These are phyloP conservation scores for Fusarium nematophilum DNA, from an alignment of 2,329 filamentous ascomycete genomes.

Conservation along the genomic window DNA sequence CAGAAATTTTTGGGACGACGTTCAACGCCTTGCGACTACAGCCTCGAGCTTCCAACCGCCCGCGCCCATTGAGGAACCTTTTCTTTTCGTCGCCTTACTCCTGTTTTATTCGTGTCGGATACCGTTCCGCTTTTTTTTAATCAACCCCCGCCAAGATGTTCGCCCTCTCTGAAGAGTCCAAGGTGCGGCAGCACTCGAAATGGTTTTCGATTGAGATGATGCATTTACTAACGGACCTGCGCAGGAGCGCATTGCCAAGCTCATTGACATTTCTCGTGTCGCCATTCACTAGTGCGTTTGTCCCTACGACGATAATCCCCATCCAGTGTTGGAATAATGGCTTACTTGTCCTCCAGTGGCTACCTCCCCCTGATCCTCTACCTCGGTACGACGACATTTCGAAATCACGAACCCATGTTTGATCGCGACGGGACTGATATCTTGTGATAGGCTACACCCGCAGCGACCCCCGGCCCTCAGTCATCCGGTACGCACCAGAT, in stretches of 20 bases:
- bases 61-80: constrained; percentile 11
- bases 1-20: constrained; percentile 42
- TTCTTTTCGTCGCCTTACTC: constrained; percentile 1
- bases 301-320: not conserved
- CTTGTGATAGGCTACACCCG: constrained; percentile 81
- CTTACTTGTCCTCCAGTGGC: constrained; percentile 71
- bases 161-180: constrained; percentile 92
- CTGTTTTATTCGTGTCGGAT: not conserved
- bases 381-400: constrained; percentile 72
- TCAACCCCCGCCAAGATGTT: constrained; percentile 62
- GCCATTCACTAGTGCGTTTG: constrained; percentile 90
- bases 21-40: constrained; percentile 28
- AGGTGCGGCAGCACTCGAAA: constrained; percentile 66
- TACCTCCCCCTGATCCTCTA: constrained; percentile 98
- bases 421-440: constrained; percentile 41
- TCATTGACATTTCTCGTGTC: constrained; percentile 94
- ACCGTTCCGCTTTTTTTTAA: not conserved
- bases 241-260: constrained; percentile 96
- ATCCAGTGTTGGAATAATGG: not conserved
- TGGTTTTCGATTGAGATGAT: constrained; percentile 8
- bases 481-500: constrained; percentile 62
- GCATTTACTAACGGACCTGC: constrained; percentile 21
- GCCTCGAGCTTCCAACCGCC: constrained; percentile 25
- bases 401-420: constrained; percentile 19
- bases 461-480: constrained; percentile 88